Evolutionary conservation across 1,139 yeast species (phyloP), one percentile per base, ranked within the genome.

Genomic region (Lodderomyces orthopsilosis): DNA sequence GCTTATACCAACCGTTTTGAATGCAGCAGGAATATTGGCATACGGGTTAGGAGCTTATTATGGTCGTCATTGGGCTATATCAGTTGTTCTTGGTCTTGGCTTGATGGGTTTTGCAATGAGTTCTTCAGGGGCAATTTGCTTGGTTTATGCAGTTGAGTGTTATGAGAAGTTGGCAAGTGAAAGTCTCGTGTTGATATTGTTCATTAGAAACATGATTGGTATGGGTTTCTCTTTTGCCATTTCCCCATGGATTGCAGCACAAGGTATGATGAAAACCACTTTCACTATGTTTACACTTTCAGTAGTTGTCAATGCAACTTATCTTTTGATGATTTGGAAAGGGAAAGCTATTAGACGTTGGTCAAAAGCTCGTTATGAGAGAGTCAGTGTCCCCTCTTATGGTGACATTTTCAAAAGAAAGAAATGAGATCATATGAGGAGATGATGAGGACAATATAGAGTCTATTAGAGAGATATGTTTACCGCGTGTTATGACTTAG

Each of bases 51-150:
- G 68, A 13, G 50, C 68, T 2, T 53, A 53, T 15, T 51, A 61
- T 40, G 62, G 57, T 6, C 57, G 57, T 5, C 66, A 65, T 42
- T 81, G 85, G 85, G 67, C 79, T 33, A 66, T 79, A 14, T 63
- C 77, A 0, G 77, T 77, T 5, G 68, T 79, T 4, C 48, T 80
- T 42, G 84, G 84, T 3, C 69, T 77, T 55, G 78, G 58, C 32
- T 59, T 74, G 40, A 68, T 81, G 51, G 86, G 84, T 0, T 77
- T 80, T 54, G 76, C 83, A 37, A 75, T 77, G 74, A 70, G 76
- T 40, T 66, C 81, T 22, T 70, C 79, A 6, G 85, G 85, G 30
- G 79, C 81, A 4, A 64, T 81, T 43, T 65, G 75, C 42, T 66
- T 81, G 55, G 73, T 83, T 0, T 81, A 81, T 52, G 70, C 79